Evolutionary conservation across 805 yeast species (phyloP), one percentile per base, ranked within the genome.

Genomic region (Kodamaea fukazawae): DNA sequence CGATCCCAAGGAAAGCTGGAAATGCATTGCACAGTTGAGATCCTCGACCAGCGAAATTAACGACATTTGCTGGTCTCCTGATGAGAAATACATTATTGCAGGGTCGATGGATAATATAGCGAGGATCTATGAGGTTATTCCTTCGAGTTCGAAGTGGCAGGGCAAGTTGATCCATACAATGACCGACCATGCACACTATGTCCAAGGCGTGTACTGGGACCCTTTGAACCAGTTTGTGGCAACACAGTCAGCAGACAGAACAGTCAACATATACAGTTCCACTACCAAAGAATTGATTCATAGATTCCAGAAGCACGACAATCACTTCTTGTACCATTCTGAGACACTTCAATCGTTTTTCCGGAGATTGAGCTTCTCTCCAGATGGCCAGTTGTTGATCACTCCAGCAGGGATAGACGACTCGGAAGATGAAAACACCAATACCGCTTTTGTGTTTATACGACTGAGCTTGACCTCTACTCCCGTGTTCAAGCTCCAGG

Each of bases 121-220:
- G 8, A 69, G 96, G 34, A 71, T 91, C 0, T 87, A 81, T 52
- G 73, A 75, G 45, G 29, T 38, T 18, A 10, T 13, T 6, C 23
- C 23, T 6, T 20, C 27, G 10, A 26, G 29, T 16, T n/a, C 29
- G 14, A 34, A 34, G 17, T 15, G 25, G n/a, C 11, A 9, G 11
- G 93, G 91, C 0, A 65, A 67, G 22, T 75, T 79, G 48, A 66
- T 83, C 0, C 59, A 69, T 18, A 83, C 79, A 48, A 68, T 82
- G 44, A 77, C 78, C 4, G 87, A 85, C 42, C 98, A 93, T 60
- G 68, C 70, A 34, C 96, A 90, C 59, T 91, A 87, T 51, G 95
- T 93, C 2, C 99, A 93, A 61, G 99, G 99, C 2, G 91, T 93
- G 4, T 71, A 84, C 0, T 93, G 98, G 98, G 99, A 93, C 58